Base-by-base conservation (phyloP, 176 grass and related monocot genomes). In the Carex myosuroides region DNA sequence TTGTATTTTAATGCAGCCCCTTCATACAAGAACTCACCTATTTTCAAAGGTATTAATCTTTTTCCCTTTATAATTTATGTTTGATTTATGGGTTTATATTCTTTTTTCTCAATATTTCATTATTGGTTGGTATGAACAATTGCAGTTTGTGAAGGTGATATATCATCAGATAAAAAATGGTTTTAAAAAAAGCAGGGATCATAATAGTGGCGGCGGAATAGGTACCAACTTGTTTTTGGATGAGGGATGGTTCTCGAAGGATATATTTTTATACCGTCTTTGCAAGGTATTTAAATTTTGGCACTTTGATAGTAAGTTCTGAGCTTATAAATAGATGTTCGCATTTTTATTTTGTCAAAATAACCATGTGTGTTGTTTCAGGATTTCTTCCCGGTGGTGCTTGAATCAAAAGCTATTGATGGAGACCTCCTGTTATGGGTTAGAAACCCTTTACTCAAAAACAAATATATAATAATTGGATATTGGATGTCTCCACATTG, bases 91-190 rank as follows among this genome's bases (percentile, higher is more conserved):
- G 71, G 4, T 54, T 29, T 14, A 14, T 26, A 14, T 70, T 60
- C 0, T 41, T 41, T 55, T 55, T 16, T 20, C 22, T 54, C 12
- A 32, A 55, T 54, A 24, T 55, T 17, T 52, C 6, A 11, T 50
- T 82, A 52, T 33, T 81, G 44, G 71, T 53, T 63, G 8, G 44
- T 81, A 50, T 55, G 50, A 64, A 44, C 12, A 50, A 16, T 26
- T 93, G 90, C 88, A 98, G 92, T 98, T 98, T 86, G 81, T 98
- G 29, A 95, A 63, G 76, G 85, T 88, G 75, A 71, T 95, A 84
- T 94, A 93, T 86, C 84, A 87, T 82, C 92, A 98, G 21, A 56
- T 95, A 55, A 93, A 93, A 85, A 85, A 91, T 84, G 91, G 92
- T 10, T 94, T 95, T 90, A 79, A 90, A 24, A 90, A 29, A 17